Base-by-base conservation (phyloP, 2,329 filamentous ascomycete genomes). In the Neoarthrinium moseri region DNA sequence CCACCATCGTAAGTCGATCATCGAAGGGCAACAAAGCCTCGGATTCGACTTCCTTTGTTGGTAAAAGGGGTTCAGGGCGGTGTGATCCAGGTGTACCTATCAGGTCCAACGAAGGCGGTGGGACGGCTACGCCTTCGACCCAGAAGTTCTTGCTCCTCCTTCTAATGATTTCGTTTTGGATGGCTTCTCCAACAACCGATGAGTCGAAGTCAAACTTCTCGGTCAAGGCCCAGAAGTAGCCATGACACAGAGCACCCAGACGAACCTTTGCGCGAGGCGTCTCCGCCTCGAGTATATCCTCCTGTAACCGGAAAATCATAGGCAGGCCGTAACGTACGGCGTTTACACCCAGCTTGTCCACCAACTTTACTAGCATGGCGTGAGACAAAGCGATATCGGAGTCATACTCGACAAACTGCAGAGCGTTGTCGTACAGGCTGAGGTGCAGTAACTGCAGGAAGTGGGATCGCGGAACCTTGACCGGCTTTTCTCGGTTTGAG, bases 221-320 rank as follows among this genome's bases (percentile, higher is more conserved):
- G 4, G 80, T 83, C 50, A 96, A 62, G 1, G 82, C 80, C 86
- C 88, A 92, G 48, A 96, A 83, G 65, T 96, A 96, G 7, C 90
- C 91, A 59, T 95, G 89, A 41, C 92, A 89, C 46, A 97, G 71
- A 60, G 87, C 91, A 23, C 88, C 90, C 34, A 95, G 74, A 34
- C 89, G 86, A 30, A 95, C 80, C 61, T 92, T 94, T 23, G 85
- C 79, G 33, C 81, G 65, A 0, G 86, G 82, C 20, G 78, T 78
- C 37, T 84, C 81, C 3, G 84, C 73, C 6, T 80, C 78, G 45
- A 81, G 76, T 24, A 94, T 87, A 51, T 94, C 89, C 58, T 95
- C 89, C 63, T 96, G 91, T 2, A 97, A 76, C 36, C 87, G 81
- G 64, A 95, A 83, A 10, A 96, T 78, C 91, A 96, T 96, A 2